Percentiles rank a stretch among this genome's conserved stretches.
Conservation (phyloP, 2,329 filamentous ascomycete genomes). For the Geoglossum cookeanum region DNA sequence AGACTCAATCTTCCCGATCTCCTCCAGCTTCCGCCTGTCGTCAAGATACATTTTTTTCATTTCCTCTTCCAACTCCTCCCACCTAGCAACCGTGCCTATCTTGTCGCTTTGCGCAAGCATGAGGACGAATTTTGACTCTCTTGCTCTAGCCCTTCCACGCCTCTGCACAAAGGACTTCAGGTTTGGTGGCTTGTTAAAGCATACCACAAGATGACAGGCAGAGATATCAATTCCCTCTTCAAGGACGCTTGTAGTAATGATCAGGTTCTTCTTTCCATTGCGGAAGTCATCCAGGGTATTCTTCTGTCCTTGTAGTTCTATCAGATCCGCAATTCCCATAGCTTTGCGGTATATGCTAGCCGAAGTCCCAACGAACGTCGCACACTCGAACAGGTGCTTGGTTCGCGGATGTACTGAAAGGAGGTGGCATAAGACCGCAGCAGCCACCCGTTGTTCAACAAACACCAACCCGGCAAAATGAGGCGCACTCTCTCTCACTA, state of each 20-base stretch:
- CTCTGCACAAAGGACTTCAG: slow-evolving; percentile 41
- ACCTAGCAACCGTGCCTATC: slow-evolving; percentile 26
- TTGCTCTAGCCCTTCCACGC: slow-evolving; percentile 33
- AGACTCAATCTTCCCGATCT: slow-evolving; percentile 31
- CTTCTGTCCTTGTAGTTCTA: slow-evolving; percentile 19
- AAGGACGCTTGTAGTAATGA: slow-evolving; percentile 44
- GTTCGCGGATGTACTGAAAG: slow-evolving; percentile 33
- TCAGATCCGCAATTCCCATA: slow-evolving; percentile 23
- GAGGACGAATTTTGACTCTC: slow-evolving; percentile 31
- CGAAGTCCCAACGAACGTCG: slow-evolving; percentile 37
- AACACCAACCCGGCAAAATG: slow-evolving; percentile 45
- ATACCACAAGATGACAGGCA: slow-evolving; percentile 41
- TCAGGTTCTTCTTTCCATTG: slow-evolving; percentile 32
- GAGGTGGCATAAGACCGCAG: slow-evolving; percentile 38
- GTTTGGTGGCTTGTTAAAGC: slow-evolving; percentile 31
- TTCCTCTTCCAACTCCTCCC: slow-evolving; percentile 47
- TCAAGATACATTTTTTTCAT: slow-evolving; percentile 55
- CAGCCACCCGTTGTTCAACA: slow-evolving; percentile 41
- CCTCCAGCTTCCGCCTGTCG: slow-evolving; percentile 33
- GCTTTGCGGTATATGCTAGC: slow-evolving; percentile 17
- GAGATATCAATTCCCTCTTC: slow-evolving; percentile 52
- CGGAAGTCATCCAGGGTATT: slow-evolving; percentile 32
- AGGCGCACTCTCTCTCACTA: slow-evolving; percentile 23
- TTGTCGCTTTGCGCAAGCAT: slow-evolving; percentile 20
- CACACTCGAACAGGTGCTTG: slow-evolving; percentile 28